Conservation (phyloP, 371 early-diverging fungal genomes). For the Entomophthora muscae region DNA sequence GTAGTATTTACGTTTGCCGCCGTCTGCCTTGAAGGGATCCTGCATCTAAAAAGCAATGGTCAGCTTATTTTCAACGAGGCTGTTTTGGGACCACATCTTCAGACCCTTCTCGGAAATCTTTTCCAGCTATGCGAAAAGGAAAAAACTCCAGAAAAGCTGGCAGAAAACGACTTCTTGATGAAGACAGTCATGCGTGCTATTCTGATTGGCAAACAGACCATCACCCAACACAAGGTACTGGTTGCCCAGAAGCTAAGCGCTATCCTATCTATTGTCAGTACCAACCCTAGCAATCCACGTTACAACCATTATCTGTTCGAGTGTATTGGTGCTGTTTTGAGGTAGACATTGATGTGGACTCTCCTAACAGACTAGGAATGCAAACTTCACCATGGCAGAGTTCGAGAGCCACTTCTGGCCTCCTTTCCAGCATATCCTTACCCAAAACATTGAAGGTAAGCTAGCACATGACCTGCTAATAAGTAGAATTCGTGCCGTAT, state of each 20-base stretch:
- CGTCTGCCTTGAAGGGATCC: constrained; percentile 73
- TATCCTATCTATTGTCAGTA: constrained; percentile 65
- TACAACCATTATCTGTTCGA: constrained; percentile 96
- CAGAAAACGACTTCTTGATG: constrained; percentile 92
- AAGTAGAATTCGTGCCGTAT: constrained; percentile 81
- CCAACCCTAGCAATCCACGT: constrained; percentile 90
- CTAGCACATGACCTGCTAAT: neutral
- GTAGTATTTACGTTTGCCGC: constrained; percentile 89
- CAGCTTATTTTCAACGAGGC: constrained; percentile 34
- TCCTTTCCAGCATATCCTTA: constrained; percentile 77
- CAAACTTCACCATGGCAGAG: constrained; percentile 40
- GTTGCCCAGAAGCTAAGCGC: constrained; percentile 49
- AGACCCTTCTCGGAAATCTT: constrained; percentile 45
- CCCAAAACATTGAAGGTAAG: constrained; percentile 53
- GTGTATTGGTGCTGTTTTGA: constrained; percentile 68
- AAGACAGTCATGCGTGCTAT: constrained; percentile 9
- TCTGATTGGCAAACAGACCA: neutral
- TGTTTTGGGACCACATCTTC: constrained; percentile 50
- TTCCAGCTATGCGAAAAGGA: constrained; percentile 53
- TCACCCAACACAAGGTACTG: constrained; percentile 41
- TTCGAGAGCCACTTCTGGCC: constrained; percentile 57
- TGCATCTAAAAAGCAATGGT: constrained; percentile 45
- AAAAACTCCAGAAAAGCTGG: constrained; percentile 59
- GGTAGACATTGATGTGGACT: constrained; percentile 17
- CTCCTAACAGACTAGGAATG: constrained; percentile 11